Evolutionary conservation across 169 alveolate species (phyloP).

Genomic region (Cryptosporidium canis): DNA sequence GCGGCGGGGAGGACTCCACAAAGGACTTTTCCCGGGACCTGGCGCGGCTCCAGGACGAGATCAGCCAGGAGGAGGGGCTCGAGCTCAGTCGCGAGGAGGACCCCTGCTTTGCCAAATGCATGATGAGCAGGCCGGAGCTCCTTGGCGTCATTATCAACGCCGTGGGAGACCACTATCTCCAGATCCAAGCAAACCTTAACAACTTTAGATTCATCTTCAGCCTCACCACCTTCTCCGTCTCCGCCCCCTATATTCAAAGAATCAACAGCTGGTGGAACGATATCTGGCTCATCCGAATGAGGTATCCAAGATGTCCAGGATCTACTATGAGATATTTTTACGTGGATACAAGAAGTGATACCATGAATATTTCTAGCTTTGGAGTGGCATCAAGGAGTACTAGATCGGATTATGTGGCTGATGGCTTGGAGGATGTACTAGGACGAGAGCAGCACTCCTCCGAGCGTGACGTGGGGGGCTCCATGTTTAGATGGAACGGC

Average conservation of each 20-base stretch:
- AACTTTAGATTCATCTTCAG: constrained; percentile 66
- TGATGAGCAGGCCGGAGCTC: constrained; percentile 20
- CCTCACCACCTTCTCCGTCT: constrained; percentile 39
- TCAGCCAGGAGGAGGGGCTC: background rate
- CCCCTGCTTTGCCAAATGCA: constrained; percentile 8
- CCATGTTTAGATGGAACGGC: background rate
- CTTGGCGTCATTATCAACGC: constrained; percentile 13
- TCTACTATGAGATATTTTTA: constrained; percentile 69
- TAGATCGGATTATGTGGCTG: background rate
- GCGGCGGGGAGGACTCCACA: background rate
- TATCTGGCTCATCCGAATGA: constrained; percentile 49
- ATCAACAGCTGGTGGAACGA: constrained; percentile 65
- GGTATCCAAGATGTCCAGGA: constrained; percentile 45
- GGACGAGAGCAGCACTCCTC: background rate
- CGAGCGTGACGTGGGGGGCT: background rate
- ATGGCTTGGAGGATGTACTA: background rate
- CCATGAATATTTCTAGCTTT: constrained; percentile 25
- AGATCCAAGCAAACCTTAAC: background rate
- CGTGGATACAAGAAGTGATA: constrained; percentile 32
- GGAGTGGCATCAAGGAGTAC: background rate
- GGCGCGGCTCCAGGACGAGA: background rate
- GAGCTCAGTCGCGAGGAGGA: constrained; percentile 20
- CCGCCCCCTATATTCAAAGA: constrained; percentile 41
- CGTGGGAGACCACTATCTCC: constrained; percentile 18
- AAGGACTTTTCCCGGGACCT: background rate